A percentile compares a stretch with the other conserved stretches of the same genome.
phyloP scores from a whole-genome alignment of 805 yeast species.

The Maudiozyma turicensis region DNA sequence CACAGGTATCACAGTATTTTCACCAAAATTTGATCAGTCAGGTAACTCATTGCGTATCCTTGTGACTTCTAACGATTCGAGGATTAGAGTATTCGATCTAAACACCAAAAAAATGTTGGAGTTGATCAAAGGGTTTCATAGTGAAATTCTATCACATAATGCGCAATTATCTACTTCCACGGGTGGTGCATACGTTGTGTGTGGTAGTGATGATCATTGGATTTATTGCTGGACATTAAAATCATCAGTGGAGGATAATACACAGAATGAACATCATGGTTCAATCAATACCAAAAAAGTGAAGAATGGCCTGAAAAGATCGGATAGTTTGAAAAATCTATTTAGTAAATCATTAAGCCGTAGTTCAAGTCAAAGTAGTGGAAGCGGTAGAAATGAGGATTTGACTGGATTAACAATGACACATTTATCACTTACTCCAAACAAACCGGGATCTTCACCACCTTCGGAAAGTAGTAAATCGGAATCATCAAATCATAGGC shows the following conservation, averaged over 20 bases:
- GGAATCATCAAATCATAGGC: not conserved
- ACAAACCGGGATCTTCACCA: not conserved
- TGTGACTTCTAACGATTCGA: slow-evolving; percentile 76
- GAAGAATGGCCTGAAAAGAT: slow-evolving; percentile 5
- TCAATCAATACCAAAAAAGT: not conserved
- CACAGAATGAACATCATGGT: not conserved
- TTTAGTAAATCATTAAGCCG: slow-evolving; percentile 7
- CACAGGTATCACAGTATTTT: slow-evolving; percentile 60
- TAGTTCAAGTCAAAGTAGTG: slow-evolving; percentile 5
- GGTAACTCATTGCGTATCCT: slow-evolving; percentile 36
- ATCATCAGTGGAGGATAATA: slow-evolving; percentile 8
- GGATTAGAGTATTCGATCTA: slow-evolving; percentile 55
- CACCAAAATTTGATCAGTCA: slow-evolving; percentile 4
- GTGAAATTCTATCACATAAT: slow-evolving; percentile 57
- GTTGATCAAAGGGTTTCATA: slow-evolving; percentile 63
- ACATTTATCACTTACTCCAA: not conserved
- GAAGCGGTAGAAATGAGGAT: not conserved
- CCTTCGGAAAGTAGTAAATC: not conserved
- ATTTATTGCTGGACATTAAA: slow-evolving; percentile 69
- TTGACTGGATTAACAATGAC: not conserved
- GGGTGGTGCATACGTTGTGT: slow-evolving; percentile 33
- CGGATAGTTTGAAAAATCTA: slow-evolving; percentile 10
- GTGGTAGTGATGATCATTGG: slow-evolving; percentile 86
- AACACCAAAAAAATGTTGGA: slow-evolving; percentile 46
- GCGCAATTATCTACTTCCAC: slow-evolving; percentile 32